Base-by-base conservation (phyloP, 2,329 filamentous ascomycete species). In the Aspergillus sp. region DNA sequence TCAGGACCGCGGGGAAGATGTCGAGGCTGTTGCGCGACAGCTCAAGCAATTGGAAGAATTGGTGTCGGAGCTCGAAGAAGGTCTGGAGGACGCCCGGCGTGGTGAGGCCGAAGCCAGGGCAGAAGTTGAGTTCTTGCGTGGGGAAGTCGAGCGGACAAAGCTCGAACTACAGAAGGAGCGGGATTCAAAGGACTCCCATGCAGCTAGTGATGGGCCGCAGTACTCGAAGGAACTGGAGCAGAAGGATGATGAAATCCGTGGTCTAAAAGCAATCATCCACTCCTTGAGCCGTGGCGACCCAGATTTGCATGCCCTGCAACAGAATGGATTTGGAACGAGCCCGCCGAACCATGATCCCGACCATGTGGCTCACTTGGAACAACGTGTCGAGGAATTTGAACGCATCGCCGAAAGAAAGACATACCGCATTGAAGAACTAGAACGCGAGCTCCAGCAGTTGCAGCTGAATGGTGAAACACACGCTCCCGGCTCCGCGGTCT, bases 201-300 rank as follows among this genome's bases (percentile, higher is more conserved):
- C 80, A 8, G 78, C 82, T 48, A 70, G 74, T 2, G 81, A 81
- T 53, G 73, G 70, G 8, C 69, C 73, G 15, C 70, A 71, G 23
- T 75, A 81, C 50, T 84, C 85, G 47, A 91, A 91, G 75, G 92
- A 96, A 64, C 78, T 98, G 30, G 92, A 96, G 73, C 90, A 96
- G 72, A 95, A 96, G 73, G 94, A 99, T 70, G 95, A 99, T 69
- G 95, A 99, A 80, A 98, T 99, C 71, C 86, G 94, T 63, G 95
- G 95, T 50, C 84, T 99, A 65, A 99, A 98, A 77, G 94, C 95
- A 47, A 98, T 99, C 72, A 98, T 99, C 62, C 94, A 98, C 77
- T 96, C 92, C 17, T 83, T 99, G 39, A 96, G 92, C 74, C 85
- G 92, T 62, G 91, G 76, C 25, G 77, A 76, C 30, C 67, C 72